Percentiles rank a stretch among this genome's conserved stretches.
phyloP scores from a whole-genome alignment of 2,329 filamentous ascomycete genomes.

The Chalaropsis ovoidea region DNA sequence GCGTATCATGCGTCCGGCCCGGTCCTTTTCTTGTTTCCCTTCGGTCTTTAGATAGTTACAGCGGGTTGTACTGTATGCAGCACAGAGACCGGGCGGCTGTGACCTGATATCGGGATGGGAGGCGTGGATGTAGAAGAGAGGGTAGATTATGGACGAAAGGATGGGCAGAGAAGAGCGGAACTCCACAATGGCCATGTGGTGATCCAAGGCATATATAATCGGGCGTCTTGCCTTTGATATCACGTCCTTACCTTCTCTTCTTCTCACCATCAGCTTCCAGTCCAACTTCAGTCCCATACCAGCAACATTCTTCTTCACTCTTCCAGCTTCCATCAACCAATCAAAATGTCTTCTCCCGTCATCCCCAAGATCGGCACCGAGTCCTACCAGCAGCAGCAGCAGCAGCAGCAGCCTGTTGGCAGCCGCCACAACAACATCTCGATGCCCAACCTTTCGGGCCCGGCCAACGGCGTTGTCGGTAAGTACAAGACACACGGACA shows the following conservation, averaged over 20 bases:
- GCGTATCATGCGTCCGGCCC: background rate
- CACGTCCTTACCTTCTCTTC: background rate
- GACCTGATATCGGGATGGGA: background rate
- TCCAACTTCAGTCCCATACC: constrained; percentile 18
- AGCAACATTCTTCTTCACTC: constrained; percentile 19
- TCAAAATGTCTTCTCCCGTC: constrained; percentile 27
- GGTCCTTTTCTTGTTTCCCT: background rate
- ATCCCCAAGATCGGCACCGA: constrained; percentile 29
- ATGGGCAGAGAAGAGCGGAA: background rate
- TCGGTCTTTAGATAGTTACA: background rate
- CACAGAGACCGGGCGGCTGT: background rate
- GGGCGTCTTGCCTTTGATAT: background rate
- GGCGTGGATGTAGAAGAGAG: background rate
- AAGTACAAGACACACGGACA: constrained; percentile 18
- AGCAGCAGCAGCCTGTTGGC: constrained; percentile 26
- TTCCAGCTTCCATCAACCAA: background rate
- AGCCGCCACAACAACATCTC: constrained; percentile 30
- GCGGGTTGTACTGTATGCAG: background rate
- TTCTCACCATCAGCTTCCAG: constrained; percentile 9
- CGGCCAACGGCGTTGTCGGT: constrained; percentile 31
- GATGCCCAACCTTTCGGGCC: constrained; percentile 34
- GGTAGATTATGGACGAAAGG: background rate
- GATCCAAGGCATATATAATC: background rate
- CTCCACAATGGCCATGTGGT: background rate
- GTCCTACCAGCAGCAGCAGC: constrained; percentile 29